Conservation (phyloP, 441 rosid genomes). For the Daphne laureola region DNA sequence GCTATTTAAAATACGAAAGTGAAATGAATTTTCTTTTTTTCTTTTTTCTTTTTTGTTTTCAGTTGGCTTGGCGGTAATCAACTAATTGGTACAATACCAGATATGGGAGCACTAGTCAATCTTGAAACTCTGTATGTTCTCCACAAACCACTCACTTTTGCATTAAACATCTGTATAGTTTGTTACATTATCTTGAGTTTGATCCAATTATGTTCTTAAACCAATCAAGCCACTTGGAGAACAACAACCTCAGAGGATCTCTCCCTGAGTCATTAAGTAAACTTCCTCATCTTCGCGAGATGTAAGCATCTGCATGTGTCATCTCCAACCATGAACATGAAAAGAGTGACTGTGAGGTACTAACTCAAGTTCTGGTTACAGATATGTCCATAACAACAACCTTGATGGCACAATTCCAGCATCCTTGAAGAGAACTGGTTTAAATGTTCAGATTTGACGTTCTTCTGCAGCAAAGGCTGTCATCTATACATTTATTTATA, state of each 20-base stretch:
- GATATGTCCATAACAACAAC: constrained; percentile 62
- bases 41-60: constrained; percentile 16
- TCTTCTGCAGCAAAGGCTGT: not conserved
- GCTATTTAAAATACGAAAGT: constrained; percentile 6
- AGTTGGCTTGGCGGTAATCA: constrained; percentile 74
- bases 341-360: not conserved
- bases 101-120: constrained; percentile 34
- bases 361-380: constrained; percentile 25
- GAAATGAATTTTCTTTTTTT: too few species aligned
- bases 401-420: constrained; percentile 50
- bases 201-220: not conserved
- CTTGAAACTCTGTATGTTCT: constrained; percentile 58
- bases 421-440: constrained; percentile 27
- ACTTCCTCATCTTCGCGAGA: constrained; percentile 37
- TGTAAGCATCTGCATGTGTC: constrained; percentile 32
- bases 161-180: not conserved
- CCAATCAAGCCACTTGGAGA: constrained; percentile 61
- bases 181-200: not conserved
- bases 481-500: not conserved
- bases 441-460: constrained; percentile 45
- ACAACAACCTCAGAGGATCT: constrained; percentile 52
- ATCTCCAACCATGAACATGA: not conserved
- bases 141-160: not conserved
- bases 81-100: constrained; percentile 66
- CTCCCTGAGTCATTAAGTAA: constrained; percentile 56